Percentiles rank a stretch among this genome's conserved stretches.
Conservation (phyloP, 192 early-diverging fungal genomes). For the Entomortierella beljakovae region DNA sequence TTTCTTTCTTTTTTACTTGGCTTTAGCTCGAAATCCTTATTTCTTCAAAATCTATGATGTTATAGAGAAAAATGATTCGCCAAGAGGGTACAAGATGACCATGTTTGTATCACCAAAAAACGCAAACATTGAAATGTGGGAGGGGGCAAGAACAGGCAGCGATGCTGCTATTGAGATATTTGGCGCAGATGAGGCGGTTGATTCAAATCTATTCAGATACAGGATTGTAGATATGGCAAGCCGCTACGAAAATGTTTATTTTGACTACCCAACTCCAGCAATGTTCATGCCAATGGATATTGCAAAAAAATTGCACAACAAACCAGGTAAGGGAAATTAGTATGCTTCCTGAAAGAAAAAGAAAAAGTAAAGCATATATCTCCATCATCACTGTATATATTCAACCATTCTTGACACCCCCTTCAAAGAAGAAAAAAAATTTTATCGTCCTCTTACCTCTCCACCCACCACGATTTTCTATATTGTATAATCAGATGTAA, state of each 20-base stretch:
- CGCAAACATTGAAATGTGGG: slow-evolving; percentile 86
- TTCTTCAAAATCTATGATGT: too few relatives aligned
- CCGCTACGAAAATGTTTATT: slow-evolving; percentile 41
- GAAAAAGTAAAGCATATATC: too few relatives aligned
- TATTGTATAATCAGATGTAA: slow-evolving; percentile 1
- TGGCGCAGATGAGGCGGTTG: slow-evolving; percentile 80
- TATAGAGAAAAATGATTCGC: slow-evolving; percentile 63
- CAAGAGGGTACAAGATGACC: slow-evolving; percentile 80
- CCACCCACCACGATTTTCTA: background rate
- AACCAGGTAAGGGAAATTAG: slow-evolving; percentile 23
- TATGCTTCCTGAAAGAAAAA: background rate
- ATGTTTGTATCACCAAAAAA: slow-evolving; percentile 90
- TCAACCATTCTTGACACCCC: too few relatives aligned
- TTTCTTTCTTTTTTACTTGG: too few relatives aligned
- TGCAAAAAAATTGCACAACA: slow-evolving; percentile 47
- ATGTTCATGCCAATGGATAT: slow-evolving; percentile 52
- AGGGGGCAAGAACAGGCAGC: slow-evolving; percentile 88
- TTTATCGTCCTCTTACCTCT: background rate
- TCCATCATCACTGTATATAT: too few relatives aligned
- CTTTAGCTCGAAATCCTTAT: too few relatives aligned
- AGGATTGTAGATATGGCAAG: slow-evolving; percentile 43
- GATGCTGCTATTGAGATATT: slow-evolving; percentile 80
- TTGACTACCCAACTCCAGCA: slow-evolving; percentile 39
- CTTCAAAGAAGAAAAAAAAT: background rate
- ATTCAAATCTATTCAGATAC: slow-evolving; percentile 50